Conservation (phyloP, 306 rosid genomes). For the Herpetospermum pedunculosum region DNA sequence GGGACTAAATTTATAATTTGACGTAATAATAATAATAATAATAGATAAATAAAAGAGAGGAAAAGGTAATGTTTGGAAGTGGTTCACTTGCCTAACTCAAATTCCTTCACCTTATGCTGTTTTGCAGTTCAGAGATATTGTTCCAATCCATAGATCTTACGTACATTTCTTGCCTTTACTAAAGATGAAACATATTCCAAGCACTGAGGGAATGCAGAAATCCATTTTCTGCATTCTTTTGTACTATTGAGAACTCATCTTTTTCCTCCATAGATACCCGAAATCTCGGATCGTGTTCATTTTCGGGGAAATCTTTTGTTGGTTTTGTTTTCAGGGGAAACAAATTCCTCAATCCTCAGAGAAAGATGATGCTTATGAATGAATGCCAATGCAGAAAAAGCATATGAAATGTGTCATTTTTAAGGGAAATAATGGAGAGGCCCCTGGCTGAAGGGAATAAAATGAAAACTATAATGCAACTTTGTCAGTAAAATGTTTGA, state of each 20-base stretch:
- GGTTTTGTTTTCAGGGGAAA: not conserved
- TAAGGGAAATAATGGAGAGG: not conserved
- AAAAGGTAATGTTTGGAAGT: not conserved
- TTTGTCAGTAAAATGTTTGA: conserved; percentile 2
- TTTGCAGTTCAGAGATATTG: conserved; percentile 4
- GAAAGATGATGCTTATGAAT: not conserved
- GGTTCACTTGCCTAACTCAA: not conserved
- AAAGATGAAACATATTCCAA: conserved; percentile 10
- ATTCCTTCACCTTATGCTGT: conserved; percentile 7
- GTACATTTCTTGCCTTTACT: conserved; percentile 3
- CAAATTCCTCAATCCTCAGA: not conserved
- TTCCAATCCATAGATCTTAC: conserved; percentile 4
- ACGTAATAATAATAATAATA: too few species aligned
- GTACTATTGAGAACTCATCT: not conserved
- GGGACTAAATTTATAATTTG: too few species aligned
- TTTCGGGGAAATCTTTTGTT: not conserved
- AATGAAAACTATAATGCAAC: not conserved
- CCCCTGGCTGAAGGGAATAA: conserved; percentile 2
- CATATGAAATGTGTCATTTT: not conserved
- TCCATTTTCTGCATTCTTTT: not conserved
- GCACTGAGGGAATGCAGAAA: not conserved
- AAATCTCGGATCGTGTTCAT: not conserved
- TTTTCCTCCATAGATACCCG: not conserved
- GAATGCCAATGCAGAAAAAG: conserved; percentile 4
- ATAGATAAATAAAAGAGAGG: not conserved